Base-by-base conservation (phyloP, 768 basidiomycete genomes). In the Boletus bicolor region DNA sequence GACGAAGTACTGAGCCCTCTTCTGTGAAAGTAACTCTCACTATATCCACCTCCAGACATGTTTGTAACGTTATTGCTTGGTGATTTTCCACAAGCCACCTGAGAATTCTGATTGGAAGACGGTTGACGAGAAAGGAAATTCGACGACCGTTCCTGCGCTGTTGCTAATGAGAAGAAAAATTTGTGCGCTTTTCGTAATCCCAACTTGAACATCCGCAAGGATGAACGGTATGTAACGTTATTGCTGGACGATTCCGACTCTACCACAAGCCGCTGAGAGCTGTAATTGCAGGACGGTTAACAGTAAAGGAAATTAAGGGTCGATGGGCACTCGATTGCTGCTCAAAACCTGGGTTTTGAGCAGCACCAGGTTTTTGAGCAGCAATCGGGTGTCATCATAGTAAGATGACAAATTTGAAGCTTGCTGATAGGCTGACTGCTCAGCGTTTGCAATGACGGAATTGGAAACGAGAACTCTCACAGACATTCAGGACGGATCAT, bases 401-500 rank as follows among this genome's bases (percentile, higher is more conserved):
- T 24, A 24, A 24, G 21, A 24, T 24, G 21, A 3, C 21, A 24
- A 3, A 24, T 24, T 24, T 3, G 21, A 28, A 28, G 28, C 28
- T 4, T 28, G 28, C 28, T 28, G 28, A 28, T 28, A 28, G 28
- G 28, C 28, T 28, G 28, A 2, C 21, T 24, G 21, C 21, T 24
- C 21, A 32, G 19, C 32, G 34, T 26, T 28, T 26, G 36, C 19
- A 32, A 14, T 44, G 39, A 58, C 56, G 21, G 19, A 44, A 46
- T 39, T 24, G 24, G 39, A 39, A 58, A 30, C 45, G 17, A 1
- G 43, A 37, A 39, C 26, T 62, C 56, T 54, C 61, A 53, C 60
- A 58, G 24, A 36, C 11, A 6, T 36, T 32, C 56, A 58, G 53
- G 51, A 50, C 26, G 7, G 41, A 5, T 24, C 12, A n/a, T 24